These are phyloP conservation scores for Endocalyx cinctus DNA, from an alignment of 2,329 filamentous ascomycete species.

Conservation along the genomic window DNA sequence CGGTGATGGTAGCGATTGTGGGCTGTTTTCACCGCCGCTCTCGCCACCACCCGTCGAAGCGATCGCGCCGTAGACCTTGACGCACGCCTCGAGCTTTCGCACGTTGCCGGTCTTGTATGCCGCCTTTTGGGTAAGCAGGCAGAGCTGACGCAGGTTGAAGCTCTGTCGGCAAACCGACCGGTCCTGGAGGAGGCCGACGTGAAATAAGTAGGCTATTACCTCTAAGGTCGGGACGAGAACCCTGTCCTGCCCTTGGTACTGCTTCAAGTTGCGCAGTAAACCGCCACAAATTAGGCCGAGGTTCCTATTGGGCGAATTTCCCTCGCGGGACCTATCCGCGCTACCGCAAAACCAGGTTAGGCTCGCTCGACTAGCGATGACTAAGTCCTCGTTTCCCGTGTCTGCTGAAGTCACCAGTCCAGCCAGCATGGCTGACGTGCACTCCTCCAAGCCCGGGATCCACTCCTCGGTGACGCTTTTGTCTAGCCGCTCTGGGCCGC, in stretches of 20 bases:
- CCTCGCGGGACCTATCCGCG: too few relatives aligned
- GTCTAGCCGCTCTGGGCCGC: constrained; percentile 31
- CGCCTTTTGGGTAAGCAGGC: constrained; percentile 68
- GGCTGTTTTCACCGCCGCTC: constrained; percentile 1
- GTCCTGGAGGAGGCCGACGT: constrained; percentile 48
- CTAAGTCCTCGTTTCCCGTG: constrained; percentile 70
- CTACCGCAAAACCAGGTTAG: constrained; percentile 51
- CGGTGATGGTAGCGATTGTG: constrained; percentile 7
- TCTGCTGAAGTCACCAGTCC: constrained; percentile 71
- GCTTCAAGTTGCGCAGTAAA: constrained; percentile 50
- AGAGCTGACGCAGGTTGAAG: constrained; percentile 52
- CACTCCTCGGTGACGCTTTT: constrained; percentile 32
- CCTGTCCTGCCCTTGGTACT: constrained; percentile 58
- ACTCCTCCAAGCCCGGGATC: constrained; percentile 26
- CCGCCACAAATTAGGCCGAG: constrained; percentile 43
- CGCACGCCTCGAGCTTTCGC: constrained; percentile 72
- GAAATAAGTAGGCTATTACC: constrained; percentile 70
- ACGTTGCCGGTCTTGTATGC: constrained; percentile 82
- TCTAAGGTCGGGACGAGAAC: constrained; percentile 73
- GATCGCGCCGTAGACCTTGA: constrained; percentile 74
- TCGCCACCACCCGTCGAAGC: constrained; percentile 28
- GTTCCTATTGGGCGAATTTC: constrained; percentile 33
- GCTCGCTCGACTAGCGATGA: constrained; percentile 63
- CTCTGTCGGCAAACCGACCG: constrained; percentile 14
- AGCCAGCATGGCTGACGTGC: constrained; percentile 53